Percentiles rank a stretch among this genome's conserved stretches.
Conservation (phyloP, 345 rosid species). For the Camelina sativa region DNA sequence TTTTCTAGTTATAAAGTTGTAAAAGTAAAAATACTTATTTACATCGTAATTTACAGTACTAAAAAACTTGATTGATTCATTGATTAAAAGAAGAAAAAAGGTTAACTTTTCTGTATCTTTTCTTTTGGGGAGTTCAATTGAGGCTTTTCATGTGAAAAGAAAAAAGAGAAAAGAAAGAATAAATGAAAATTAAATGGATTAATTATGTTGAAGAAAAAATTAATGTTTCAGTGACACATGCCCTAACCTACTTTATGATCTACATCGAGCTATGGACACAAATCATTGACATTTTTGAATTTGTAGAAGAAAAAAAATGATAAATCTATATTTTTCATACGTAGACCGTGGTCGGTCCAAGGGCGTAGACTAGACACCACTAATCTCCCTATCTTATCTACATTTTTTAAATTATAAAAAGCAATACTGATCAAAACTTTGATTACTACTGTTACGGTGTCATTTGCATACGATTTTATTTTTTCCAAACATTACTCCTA, state of each 20-base stretch:
- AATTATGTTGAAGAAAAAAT: constrained; percentile 1
- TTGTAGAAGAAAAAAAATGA: neutral
- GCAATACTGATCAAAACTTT: constrained; percentile 6
- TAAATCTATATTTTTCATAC: constrained; percentile 29
- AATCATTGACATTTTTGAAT: constrained; percentile 43
- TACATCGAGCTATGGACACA: constrained; percentile 45
- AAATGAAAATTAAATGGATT: neutral
- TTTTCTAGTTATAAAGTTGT: too few species aligned
- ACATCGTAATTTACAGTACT: neutral
- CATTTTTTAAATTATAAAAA: neutral
- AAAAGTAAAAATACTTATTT: neutral
- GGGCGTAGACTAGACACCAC: constrained; percentile 48
- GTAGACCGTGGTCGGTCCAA: constrained; percentile 49
- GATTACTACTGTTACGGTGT: neutral
- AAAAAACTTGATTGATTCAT: constrained; percentile 28
- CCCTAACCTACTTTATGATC: constrained; percentile 45
- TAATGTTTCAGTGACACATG: constrained; percentile 39
- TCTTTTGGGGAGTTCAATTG: constrained; percentile 12
- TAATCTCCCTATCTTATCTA: constrained; percentile 33
- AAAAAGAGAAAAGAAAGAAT: neutral
- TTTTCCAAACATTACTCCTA: too few species aligned
- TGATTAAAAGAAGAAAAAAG: constrained; percentile 33
- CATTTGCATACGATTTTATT: too few species aligned
- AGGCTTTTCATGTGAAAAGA: constrained; percentile 21
- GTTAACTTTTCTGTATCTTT: constrained; percentile 11